Conservation (phyloP, 352 stramenopile genomes). For the Globisporangium spinosum region DNA sequence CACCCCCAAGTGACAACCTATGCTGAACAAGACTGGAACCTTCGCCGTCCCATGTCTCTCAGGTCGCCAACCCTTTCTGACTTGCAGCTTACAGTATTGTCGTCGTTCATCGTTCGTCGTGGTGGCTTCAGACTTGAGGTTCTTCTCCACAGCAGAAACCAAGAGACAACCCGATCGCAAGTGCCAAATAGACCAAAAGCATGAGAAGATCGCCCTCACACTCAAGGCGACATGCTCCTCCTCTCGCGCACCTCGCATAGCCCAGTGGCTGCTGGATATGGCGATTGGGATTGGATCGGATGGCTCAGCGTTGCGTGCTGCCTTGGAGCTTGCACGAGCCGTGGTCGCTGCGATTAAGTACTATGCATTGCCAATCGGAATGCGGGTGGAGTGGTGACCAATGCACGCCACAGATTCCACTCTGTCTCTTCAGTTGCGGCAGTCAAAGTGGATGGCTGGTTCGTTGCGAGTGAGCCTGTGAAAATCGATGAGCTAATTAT, state of each 20-base stretch:
- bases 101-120: too few species aligned
- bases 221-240: not conserved
- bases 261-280: too few species aligned
- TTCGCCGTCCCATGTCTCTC: not conserved
- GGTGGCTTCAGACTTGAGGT: not conserved
- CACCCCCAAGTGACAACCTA: too few species aligned
- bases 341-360: not conserved
- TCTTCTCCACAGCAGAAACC: not conserved
- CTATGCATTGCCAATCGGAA: not conserved
- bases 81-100: too few species aligned
- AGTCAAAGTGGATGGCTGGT: too few species aligned
- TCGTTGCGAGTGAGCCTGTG: too few species aligned
- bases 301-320: too few species aligned
- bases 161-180: not conserved
- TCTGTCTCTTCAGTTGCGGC: too few species aligned
- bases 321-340: too few species aligned
- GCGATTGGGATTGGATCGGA: too few species aligned
- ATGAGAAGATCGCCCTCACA: not conserved
- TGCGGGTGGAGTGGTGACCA: not conserved
- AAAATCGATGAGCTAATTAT: too few species aligned
- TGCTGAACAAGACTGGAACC: not conserved
- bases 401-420: too few species aligned
- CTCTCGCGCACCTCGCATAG: not conserved
- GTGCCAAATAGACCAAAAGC: not conserved
- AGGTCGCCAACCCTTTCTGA: not conserved